These are phyloP conservation scores for Mycena belliarum DNA, from an alignment of 768 basidiomycete species.

Conservation along the genomic window DNA sequence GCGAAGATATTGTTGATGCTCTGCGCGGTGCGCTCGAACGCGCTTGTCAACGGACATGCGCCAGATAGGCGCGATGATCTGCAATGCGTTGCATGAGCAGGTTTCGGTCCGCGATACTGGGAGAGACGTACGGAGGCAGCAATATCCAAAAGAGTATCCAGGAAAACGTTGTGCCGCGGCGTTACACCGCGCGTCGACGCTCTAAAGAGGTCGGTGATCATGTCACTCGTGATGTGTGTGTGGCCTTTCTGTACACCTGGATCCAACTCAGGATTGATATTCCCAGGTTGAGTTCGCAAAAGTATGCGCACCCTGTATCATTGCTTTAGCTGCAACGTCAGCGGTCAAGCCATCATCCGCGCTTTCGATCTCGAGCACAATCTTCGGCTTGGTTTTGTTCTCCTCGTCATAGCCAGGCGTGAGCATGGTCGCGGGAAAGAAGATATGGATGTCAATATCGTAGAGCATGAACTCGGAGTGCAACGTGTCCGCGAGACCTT, in stretches of 20 bases:
- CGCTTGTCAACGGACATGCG: conserved; percentile 49
- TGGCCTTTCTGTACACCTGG: conserved; percentile 69
- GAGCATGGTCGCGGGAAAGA: conserved; percentile 81
- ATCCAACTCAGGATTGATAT: not conserved
- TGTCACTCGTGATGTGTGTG: conserved; percentile 74
- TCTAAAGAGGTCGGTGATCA: conserved; percentile 68
- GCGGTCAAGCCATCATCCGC: conserved; percentile 64
- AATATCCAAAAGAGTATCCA: conserved; percentile 55
- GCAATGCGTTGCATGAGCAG: not conserved
- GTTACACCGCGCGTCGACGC: conserved; percentile 65
- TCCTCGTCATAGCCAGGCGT: conserved; percentile 78
- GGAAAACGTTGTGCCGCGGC: conserved; percentile 58
- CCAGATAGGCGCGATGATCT: conserved; percentile 59
- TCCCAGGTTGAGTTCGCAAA: too few species aligned
- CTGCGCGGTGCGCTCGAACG: conserved; percentile 44
- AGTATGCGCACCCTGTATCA: conserved; percentile 54
- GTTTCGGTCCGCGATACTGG: not conserved
- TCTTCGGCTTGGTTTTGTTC: conserved; percentile 72
- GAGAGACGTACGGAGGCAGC: conserved; percentile 44
- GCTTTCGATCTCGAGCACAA: conserved; percentile 77
- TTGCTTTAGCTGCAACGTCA: conserved; percentile 57
- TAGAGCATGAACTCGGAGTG: conserved; percentile 81
- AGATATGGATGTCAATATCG: conserved; percentile 75
- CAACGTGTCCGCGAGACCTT: conserved; percentile 83
- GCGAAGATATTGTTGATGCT: conserved; percentile 48